Conservation (phyloP, 805 yeast species). For the Starmerella kuoi region DNA sequence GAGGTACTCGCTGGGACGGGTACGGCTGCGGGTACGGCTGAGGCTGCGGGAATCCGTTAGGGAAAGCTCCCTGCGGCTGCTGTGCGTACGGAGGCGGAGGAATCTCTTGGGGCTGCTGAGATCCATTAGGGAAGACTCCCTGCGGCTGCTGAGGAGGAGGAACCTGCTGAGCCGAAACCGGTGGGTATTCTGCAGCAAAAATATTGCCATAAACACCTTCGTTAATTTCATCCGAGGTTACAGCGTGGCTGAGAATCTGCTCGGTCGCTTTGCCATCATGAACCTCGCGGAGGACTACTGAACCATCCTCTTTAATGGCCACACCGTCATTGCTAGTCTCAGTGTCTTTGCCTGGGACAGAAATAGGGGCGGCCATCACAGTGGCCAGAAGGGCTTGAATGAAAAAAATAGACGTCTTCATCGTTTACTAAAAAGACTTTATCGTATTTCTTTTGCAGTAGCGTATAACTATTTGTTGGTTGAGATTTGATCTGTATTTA, state of each 20-base stretch:
- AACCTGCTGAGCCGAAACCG: not conserved
- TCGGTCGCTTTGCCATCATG: conserved; percentile 2
- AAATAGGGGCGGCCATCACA: conserved; percentile 18
- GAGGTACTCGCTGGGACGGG: not conserved
- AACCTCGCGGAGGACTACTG: conserved; percentile 11
- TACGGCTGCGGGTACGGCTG: not conserved
- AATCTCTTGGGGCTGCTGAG: not conserved
- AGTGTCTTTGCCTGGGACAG: not conserved
- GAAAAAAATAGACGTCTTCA: conserved; percentile 10
- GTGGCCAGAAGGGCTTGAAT: conserved; percentile 18
- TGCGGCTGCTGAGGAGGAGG: not conserved
- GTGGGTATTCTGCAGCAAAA: not conserved
- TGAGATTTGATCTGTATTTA: not conserved
- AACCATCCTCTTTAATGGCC: conserved; percentile 13
- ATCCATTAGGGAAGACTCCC: not conserved
- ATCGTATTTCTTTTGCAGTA: not conserved
- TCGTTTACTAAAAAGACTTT: not conserved
- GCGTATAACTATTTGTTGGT: not conserved
- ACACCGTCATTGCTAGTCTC: conserved; percentile 5
- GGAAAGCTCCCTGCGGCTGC: not conserved
- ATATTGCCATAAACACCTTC: conserved; percentile 7
- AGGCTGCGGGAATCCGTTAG: not conserved
- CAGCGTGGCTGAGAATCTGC: conserved; percentile 1
- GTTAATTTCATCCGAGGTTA: conserved; percentile 5
- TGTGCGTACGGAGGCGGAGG: too few species aligned